phyloP scores from a whole-genome alignment of 768 basidiomycete species.

The Mycena venus region DNA sequence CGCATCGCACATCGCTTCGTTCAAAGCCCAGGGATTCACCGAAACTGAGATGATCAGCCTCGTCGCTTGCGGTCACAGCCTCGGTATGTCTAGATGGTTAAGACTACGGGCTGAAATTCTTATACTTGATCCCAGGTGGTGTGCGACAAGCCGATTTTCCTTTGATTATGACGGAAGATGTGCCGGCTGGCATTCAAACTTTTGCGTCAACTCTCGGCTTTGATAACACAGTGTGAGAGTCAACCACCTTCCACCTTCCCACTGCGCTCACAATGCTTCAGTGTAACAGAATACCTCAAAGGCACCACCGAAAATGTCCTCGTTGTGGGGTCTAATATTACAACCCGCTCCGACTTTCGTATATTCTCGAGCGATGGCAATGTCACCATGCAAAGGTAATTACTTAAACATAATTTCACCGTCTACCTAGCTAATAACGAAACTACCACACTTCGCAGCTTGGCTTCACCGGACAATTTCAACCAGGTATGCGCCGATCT shows the following conservation, averaged over 20 bases:
- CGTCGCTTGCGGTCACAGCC: neutral
- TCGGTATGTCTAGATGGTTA: neutral
- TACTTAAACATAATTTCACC: too few species aligned
- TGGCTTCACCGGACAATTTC: conserved; percentile 3
- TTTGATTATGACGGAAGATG: neutral
- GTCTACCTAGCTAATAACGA: too few species aligned
- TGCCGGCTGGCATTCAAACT: neutral
- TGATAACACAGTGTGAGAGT: neutral
- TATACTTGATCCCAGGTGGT: neutral
- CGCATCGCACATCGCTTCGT: too few species aligned
- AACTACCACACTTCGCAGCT: too few species aligned
- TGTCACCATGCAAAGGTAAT: conserved; percentile 37
- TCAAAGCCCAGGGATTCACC: too few species aligned
- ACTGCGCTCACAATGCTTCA: neutral
- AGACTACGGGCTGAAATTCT: neutral
- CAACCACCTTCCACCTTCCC: neutral
- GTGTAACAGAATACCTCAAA: conserved; percentile 25
- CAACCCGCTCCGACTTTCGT: conserved; percentile 38
- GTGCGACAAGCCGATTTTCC: neutral
- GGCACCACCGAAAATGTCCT: conserved; percentile 31
- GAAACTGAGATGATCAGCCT: neutral
- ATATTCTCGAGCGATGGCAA: conserved; percentile 40
- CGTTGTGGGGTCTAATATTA: conserved; percentile 35
- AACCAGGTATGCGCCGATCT: conserved; percentile 17
- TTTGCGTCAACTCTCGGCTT: neutral